Evolutionary conservation across 2,329 filamentous ascomycete genomes (phyloP).

Genomic region (Pseudogymnoascus sp.): DNA sequence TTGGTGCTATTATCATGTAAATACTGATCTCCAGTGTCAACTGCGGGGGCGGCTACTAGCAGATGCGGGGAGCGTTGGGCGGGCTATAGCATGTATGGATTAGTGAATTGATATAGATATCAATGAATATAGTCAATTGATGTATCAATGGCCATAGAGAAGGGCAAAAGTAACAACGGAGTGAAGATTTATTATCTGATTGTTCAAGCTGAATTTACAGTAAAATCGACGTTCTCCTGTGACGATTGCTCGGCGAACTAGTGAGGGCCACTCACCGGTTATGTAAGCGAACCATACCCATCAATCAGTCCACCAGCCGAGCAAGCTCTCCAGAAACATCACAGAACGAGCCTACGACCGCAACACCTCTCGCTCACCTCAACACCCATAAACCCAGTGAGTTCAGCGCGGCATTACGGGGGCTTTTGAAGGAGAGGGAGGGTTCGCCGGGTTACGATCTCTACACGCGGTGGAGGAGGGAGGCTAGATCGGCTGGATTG

Average conservation of each 20-base stretch:
- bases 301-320: conserved; percentile 9
- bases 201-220: neutral
- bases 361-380: neutral
- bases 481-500: neutral
- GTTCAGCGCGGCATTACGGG: conserved; percentile 7
- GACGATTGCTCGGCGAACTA: neutral
- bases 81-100: neutral
- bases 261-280: neutral
- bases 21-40: conserved; percentile 4
- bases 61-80: neutral
- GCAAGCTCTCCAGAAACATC: conserved; percentile 10
- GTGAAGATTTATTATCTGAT: neutral
- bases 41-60: conserved; percentile 2
- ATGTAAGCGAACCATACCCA: conserved; percentile 7
- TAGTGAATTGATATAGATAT: neutral
- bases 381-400: neutral
- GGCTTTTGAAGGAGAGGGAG: neutral
- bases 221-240: neutral
- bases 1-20: neutral
- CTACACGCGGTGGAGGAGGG: conserved; percentile 3
- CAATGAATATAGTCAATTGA: neutral
- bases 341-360: conserved; percentile 6
- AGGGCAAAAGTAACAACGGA: neutral
- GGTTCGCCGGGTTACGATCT: neutral
- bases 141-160: neutral